Base-by-base conservation (phyloP, 2,329 filamentous ascomycete species). In the Blumeriella jaapii region DNA sequence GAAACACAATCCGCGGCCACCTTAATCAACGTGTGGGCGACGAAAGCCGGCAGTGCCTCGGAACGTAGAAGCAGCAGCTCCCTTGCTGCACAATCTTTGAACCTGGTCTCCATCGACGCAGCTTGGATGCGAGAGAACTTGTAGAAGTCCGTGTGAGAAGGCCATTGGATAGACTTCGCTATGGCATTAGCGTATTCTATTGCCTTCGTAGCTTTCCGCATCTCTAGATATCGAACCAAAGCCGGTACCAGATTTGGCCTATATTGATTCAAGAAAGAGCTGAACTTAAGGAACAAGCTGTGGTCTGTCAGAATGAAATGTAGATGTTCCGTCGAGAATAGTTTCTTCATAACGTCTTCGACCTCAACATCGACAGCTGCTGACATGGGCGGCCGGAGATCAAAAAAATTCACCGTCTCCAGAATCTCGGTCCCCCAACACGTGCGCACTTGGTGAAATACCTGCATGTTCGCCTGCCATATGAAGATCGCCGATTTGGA, bases 41-140 rank as follows among this genome's bases (percentile, higher is more conserved):
- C 68, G 51, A 77, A 85, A 0, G 77, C 77, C 1, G 80, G 76
- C 1, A 85, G 57, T 32, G 83, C 79, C 26, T 84, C 74, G n/a
- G 41, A 37, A 16, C 38, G 39, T 6, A 50, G 39, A 10, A 47
- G 24, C 12, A 42, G 18, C 17, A 49, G 29, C 27, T 50, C 46
- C 27, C 42, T 37, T 3, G 32, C 35, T 2, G 48, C 48, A 22
- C 47, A 49, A 29, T 50, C 46, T n/a, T 46, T 37, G 14, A 50
- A 49, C 11, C 45, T 24, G 13, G 30, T 37, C 34, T 49, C 44
- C 5, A 40, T 36, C 1, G 43, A 29, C 3, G 42, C 46, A 6
- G 44, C 48, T 17, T 47, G 36, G 7, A 44, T 18, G 8, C 44
- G 38, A 22, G 42, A 46, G 37, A 48, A 46, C 26, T 48, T 49